Base-by-base conservation (phyloP, 805 yeast species). In the Clavispora santaluciae region DNA sequence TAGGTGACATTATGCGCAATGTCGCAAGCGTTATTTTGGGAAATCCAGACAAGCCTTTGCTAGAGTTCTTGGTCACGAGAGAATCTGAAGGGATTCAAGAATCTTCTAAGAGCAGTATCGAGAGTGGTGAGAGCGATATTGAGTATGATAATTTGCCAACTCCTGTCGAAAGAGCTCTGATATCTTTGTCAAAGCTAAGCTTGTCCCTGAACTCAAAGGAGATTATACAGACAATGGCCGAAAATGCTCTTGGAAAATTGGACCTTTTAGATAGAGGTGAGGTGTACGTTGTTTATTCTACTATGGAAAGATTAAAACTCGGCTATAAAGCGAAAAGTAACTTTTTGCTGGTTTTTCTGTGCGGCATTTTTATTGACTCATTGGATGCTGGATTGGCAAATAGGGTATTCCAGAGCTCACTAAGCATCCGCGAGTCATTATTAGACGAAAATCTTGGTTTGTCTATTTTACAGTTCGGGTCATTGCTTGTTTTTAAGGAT, bases 341-440 rank as follows among this genome's bases (percentile, higher is more conserved):
- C 39, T 75, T 77, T 17, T 61, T 85, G 24, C 83, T 83, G 55
- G 72, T 81, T n/a, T 69, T 86, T 6, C 73, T 79, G 6, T 72
- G 78, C 36, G 82, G 84, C 8, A 64, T 72, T 40, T 59, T 70
- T 22, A 63, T 73, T 17, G 76, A 75, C 18, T 60, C 68, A 30
- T 64, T 75, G 26, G 69, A 70, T 13, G 52, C 68, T n/a, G 68
- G 66, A 0, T 59, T 63, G 4, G 71, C 79, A 23, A 61, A 69
- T 24, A 58, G 66, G 3, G 53, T 76, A 20, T 70, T 85, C 36
- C 72, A 73, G 38, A 65, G 70, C 11, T 72, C 81, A 22, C 61
- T 85, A 40, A 67, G 73, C 3, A 71, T 74, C 46, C 73, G 73
- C 38, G 73, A 72, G 30, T 79, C 75, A 17, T 72, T 78, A 59